Evolutionary conservation across 2,329 filamentous ascomycete genomes (phyloP).

Genomic region (Colletotrichum spaethianum): DNA sequence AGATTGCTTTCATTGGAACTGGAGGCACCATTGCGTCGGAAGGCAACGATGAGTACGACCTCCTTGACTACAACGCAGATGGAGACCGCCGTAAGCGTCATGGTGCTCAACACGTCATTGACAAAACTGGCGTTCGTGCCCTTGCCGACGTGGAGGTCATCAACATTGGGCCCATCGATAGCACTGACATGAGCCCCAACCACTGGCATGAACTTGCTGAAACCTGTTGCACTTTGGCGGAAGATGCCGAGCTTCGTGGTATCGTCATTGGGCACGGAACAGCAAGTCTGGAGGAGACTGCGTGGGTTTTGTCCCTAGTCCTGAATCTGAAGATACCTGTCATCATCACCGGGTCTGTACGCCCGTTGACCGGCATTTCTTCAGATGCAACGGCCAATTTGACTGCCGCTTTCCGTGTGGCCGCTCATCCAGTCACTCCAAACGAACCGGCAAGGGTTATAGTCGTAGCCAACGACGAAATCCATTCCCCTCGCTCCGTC

Average conservation of each 20-base stretch:
- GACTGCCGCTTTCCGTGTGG: slow-evolving; percentile 25
- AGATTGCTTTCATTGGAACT: slow-evolving; percentile 16
- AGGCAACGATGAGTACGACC: slow-evolving; percentile 12
- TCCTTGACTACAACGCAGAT: slow-evolving; percentile 20
- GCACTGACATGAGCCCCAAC: neutral
- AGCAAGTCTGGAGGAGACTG: slow-evolving; percentile 31
- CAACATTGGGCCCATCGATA: slow-evolving; percentile 16
- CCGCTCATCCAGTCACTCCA: neutral
- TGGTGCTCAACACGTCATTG: neutral
- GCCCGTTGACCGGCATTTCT: slow-evolving; percentile 15
- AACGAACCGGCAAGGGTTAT: neutral
- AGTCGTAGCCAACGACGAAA: slow-evolving; percentile 28
- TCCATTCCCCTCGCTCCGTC: slow-evolving; percentile 19
- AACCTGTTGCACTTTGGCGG: neutral
- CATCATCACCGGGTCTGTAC: slow-evolving; percentile 23
- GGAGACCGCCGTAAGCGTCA: slow-evolving; percentile 5
- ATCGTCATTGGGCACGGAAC: slow-evolving; percentile 33
- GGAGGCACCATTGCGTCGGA: slow-evolving; percentile 25
- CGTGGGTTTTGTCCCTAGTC: slow-evolving; percentile 19
- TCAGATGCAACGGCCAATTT: slow-evolving; percentile 31
- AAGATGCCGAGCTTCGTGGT: neutral
- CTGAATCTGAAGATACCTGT: neutral
- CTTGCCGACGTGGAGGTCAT: neutral
- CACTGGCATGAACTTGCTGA: slow-evolving; percentile 10
- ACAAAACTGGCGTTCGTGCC: neutral